Evolutionary conservation across 2,329 filamentous ascomycete genomes (phyloP), one percentile per base, ranked within the genome.

Genomic region (Trichoderma simmonsii): DNA sequence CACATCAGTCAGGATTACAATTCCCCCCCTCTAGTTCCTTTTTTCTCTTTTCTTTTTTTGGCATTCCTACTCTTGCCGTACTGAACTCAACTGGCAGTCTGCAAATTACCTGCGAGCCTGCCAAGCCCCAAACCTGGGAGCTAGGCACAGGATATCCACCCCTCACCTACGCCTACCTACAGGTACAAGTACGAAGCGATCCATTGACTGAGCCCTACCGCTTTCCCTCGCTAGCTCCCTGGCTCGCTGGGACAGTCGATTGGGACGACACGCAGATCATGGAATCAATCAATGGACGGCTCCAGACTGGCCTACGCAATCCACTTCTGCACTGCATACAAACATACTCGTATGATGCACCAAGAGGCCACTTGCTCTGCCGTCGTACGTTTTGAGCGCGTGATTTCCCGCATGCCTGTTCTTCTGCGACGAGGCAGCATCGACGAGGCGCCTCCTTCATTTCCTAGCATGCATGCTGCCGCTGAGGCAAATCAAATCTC

Each of bases 321-420:
- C 54, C 65, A 59, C 36, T 51, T 34, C 66, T 61, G 30, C 66
- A n/a, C 66, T 61, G 39, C 66, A 21, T 39, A 28, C 36, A 39
- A 61, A 69, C 66, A 43, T 43, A 43, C 39, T 43, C 39, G 28
- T 69, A 61, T 32, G 66, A 65, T 65, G 43, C 36, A 51, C 2
- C 26, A 51, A 32, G 36, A 48, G 65, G 26, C 65, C 64, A 36
- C 66, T 48, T 57, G n/a, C 51, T 69, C 12, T 69, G 56, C 28
- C 36, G 66, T 69, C 66, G 66, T 69, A 69, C 34, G 66, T 69
- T 69, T 51, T 12, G 66, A 48, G 66, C 66, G 66, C 66, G 56
- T 69, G 66, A 69, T 69, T 61, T 69, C 56, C 56, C 39, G 66
- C 66, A 69, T 61, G 66, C 66, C 66, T 69, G 66, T 60, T 59